Evolutionary conservation across 208 protist species (phyloP).

Genomic region (Leishmania amazonensis): DNA sequence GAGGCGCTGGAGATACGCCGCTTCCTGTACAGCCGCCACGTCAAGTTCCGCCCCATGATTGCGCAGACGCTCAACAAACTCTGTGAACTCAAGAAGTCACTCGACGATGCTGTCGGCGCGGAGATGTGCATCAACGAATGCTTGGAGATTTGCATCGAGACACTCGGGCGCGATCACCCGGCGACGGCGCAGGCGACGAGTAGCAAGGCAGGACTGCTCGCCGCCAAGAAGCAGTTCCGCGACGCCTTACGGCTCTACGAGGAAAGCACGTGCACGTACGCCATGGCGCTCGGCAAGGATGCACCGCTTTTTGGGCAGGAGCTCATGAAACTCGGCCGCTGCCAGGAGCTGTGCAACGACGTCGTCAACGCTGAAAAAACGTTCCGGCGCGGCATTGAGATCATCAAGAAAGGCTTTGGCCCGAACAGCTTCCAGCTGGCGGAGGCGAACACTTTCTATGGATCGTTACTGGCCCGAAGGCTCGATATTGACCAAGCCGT

Average conservation of each 20-base stretch:
- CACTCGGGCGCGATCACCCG: conserved; percentile 79
- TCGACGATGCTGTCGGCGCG: conserved; percentile 77
- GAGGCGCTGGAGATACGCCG: conserved; percentile 88
- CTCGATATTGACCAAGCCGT: conserved; percentile 68
- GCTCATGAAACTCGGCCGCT: conserved; percentile 80
- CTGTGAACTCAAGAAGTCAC: conserved; percentile 82
- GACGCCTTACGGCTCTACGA: conserved; percentile 83
- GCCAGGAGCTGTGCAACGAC: conserved; percentile 84
- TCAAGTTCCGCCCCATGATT: conserved; percentile 89
- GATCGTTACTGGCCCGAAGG: conserved; percentile 65
- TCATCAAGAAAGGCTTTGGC: conserved; percentile 69
- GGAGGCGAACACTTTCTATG: conserved; percentile 82
- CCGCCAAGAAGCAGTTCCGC: conserved; percentile 79
- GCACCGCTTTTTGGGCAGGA: conserved; percentile 73
- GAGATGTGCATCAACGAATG: conserved; percentile 91
- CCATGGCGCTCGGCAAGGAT: conserved; percentile 76
- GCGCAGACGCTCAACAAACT: conserved; percentile 92
- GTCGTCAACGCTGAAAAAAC: conserved; percentile 67
- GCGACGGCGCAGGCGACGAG: conserved; percentile 85
- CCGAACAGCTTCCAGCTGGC: conserved; percentile 68
- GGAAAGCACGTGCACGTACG: conserved; percentile 78
- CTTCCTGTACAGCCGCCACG: conserved; percentile 76
- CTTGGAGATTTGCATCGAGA: conserved; percentile 81
- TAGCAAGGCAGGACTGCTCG: conserved; percentile 81
- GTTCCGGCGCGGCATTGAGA: conserved; percentile 61